phyloP scores from a whole-genome alignment of 805 yeast species.

The Cyberlindnera euphorbiiphila region DNA sequence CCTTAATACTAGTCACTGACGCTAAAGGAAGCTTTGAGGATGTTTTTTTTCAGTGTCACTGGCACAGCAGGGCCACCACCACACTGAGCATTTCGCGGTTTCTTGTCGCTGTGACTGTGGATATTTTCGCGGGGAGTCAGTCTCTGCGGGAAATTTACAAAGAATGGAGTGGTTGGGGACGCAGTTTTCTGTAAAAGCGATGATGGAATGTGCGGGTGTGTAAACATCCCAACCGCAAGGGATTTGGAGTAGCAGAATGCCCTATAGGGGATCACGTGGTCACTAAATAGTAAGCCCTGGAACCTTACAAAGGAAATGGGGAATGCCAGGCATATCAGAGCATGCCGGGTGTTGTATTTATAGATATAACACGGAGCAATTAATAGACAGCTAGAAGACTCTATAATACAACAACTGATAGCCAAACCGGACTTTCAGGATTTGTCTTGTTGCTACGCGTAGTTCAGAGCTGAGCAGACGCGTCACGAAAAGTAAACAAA shows the following conservation, averaged over 20 bases:
- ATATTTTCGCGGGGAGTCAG: constrained; percentile 8
- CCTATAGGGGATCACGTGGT: constrained; percentile 1
- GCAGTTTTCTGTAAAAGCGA: not conserved
- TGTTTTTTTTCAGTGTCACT: constrained; percentile 16
- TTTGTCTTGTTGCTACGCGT: no score
- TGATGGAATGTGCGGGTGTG: constrained; percentile 3
- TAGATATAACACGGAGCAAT: no score
- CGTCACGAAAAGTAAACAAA: constrained; percentile 11
- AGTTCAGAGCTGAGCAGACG: no score
- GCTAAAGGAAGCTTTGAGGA: constrained; percentile 13
- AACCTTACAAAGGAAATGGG: no score
- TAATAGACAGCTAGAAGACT: no score
- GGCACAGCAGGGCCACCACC: constrained; percentile 2
- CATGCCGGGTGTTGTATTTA: no score
- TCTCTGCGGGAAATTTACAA: no score
- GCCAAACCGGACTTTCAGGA: no score
- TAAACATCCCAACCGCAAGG: no score
- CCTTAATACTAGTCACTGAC: constrained; percentile 1
- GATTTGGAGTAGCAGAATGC: no score
- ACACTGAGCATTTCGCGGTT: not conserved
- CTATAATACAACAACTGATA: no score
- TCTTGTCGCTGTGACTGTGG: constrained; percentile 9
- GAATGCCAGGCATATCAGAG: no score
- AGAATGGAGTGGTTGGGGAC: constrained; percentile 7
- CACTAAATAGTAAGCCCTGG: not conserved